These are phyloP conservation scores for Fusarium tupiense DNA, from an alignment of 2,329 filamentous ascomycete species.

Conservation along the genomic window DNA sequence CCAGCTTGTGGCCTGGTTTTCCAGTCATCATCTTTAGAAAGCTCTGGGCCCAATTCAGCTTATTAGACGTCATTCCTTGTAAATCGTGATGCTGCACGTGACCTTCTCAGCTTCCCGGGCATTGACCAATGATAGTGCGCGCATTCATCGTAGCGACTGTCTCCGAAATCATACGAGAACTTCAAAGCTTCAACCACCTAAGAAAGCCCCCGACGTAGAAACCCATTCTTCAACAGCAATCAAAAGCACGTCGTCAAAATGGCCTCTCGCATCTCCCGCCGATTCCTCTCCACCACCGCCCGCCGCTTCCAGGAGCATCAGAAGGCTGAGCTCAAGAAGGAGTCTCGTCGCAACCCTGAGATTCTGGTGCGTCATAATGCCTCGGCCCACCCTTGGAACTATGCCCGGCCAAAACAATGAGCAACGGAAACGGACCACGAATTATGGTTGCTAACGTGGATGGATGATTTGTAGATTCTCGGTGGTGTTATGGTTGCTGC, in stretches of 20 bases:
- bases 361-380: constrained; percentile 55
- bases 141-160: constrained; percentile 27
- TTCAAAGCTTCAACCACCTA: constrained; percentile 40
- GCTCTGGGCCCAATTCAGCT: not conserved
- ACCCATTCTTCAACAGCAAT: constrained; percentile 23
- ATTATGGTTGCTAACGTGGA: constrained; percentile 26
- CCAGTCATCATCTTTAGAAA: not conserved
- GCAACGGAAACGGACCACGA: not conserved
- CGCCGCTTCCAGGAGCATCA: constrained; percentile 60
- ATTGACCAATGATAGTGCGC: constrained; percentile 45
- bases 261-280: constrained; percentile 66
- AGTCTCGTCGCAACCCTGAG: constrained; percentile 66
- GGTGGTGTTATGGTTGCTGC: constrained; percentile 90
- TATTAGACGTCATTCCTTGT: constrained; percentile 25
- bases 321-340: constrained; percentile 63
- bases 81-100: constrained; percentile 32
- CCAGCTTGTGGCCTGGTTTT: constrained; percentile 1
- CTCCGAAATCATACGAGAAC: constrained; percentile 48
- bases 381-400: constrained; percentile 27
- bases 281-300: constrained; percentile 64
- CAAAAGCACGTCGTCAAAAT: constrained; percentile 52
- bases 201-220: constrained; percentile 28
- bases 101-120: constrained; percentile 6
- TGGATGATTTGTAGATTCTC: constrained; percentile 72
- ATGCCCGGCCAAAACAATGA: constrained; percentile 8